These are phyloP conservation scores for Polyplosphaeria fusca DNA, from an alignment of 495 filamentous ascomycete species.

Conservation along the genomic window DNA sequence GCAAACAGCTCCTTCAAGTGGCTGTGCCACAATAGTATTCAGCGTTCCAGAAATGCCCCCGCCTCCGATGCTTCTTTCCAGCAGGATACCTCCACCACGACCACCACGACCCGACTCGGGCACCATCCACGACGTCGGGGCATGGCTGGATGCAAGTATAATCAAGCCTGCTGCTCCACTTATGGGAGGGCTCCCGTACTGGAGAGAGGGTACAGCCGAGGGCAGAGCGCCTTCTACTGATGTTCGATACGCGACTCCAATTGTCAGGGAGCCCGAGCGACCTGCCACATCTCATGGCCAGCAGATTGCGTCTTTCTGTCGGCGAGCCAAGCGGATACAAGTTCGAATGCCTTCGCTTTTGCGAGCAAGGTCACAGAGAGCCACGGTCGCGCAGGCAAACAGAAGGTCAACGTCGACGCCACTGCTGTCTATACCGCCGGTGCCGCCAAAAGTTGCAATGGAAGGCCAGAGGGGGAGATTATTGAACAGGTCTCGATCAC, in stretches of 20 bases:
- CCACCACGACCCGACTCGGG: slow-evolving; percentile 22
- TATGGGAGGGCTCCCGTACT: slow-evolving; percentile 28
- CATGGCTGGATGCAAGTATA: slow-evolving; percentile 27
- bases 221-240: not conserved
- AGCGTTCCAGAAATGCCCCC: not conserved
- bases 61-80: slow-evolving; percentile 1
- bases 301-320: slow-evolving; percentile 22
- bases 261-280: slow-evolving; percentile 6
- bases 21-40: not conserved
- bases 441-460: not conserved
- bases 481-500: too few species aligned
- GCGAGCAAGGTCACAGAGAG: slow-evolving; percentile 7
- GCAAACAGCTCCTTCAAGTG: slow-evolving; percentile 14
- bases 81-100: slow-evolving; percentile 15
- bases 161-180: slow-evolving; percentile 19
- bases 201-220: slow-evolving; percentile 10
- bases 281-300: slow-evolving; percentile 2
- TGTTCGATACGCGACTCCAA: slow-evolving; percentile 26
- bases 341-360: slow-evolving; percentile 26
- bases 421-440: not conserved
- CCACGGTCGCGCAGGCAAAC: slow-evolving; percentile 2
- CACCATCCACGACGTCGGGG: slow-evolving; percentile 28
- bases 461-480: too few species aligned
- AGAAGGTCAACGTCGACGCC: slow-evolving; percentile 27
- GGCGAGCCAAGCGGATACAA: slow-evolving; percentile 21